Evolutionary conservation across 1,284 basidiomycete species (phyloP).

Genomic region (Ganoderma lucidum): DNA sequence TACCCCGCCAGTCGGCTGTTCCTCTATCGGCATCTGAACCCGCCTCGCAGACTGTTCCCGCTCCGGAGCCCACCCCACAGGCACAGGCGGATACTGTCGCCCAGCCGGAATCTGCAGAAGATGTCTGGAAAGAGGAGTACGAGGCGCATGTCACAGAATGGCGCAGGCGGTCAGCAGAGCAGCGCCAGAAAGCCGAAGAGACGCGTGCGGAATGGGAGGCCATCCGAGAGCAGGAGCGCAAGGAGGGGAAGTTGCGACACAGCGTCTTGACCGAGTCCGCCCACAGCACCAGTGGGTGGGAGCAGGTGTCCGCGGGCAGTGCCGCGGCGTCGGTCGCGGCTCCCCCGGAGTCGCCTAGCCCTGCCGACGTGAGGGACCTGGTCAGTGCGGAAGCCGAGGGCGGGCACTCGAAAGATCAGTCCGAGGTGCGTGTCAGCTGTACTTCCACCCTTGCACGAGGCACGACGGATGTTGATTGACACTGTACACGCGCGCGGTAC

Average conservation of each 20-base stretch:
- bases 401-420: constrained; percentile 36
- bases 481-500: constrained; percentile 6
- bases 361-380: constrained; percentile 55
- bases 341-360: constrained; percentile 38
- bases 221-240: constrained; percentile 51
- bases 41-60: constrained; percentile 25
- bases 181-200: constrained; percentile 77
- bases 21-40: constrained; percentile 29
- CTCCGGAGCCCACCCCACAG: constrained; percentile 21
- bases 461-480: constrained; percentile 2
- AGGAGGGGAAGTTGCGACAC: constrained; percentile 38
- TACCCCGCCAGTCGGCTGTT: constrained; percentile 36
- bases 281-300: constrained; percentile 55
- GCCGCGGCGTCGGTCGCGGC: constrained; percentile 30
- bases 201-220: constrained; percentile 79
- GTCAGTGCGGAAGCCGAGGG: constrained; percentile 53
- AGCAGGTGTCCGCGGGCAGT: constrained; percentile 49
- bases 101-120: constrained; percentile 39
- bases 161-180: constrained; percentile 78
- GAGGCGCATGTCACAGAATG: constrained; percentile 76
- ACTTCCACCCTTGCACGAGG: constrained; percentile 1
- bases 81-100: constrained; percentile 12
- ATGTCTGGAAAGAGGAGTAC: constrained; percentile 68
- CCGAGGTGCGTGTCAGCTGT: constrained; percentile 36
- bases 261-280: constrained; percentile 27